A percentile compares a stretch with the other conserved stretches of the same genome.
These are phyloP conservation scores for Fomitiporia mediterranea DNA, from an alignment of 1,284 basidiomycete species.

Conservation along the genomic window DNA sequence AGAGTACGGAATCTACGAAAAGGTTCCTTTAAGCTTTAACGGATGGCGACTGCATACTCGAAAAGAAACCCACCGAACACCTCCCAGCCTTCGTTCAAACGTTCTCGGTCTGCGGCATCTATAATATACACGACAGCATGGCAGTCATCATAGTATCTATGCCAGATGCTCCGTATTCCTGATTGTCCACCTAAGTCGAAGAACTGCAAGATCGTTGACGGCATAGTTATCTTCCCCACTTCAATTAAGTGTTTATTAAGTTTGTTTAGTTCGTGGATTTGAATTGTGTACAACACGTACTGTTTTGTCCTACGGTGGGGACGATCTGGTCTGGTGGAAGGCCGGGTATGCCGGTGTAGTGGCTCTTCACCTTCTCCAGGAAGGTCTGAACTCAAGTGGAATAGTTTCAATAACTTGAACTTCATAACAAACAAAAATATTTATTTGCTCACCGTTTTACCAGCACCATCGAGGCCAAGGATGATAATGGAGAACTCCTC, in stretches of 20 bases:
- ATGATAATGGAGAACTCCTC: conserved; percentile 94
- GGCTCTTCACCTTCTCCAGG: conserved; percentile 87
- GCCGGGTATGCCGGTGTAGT: conserved; percentile 82
- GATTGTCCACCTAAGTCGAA: conserved; percentile 92
- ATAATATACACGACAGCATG: conserved; percentile 92
- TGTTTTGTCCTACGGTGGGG: conserved; percentile 93
- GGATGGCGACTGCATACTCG: too few relatives aligned
- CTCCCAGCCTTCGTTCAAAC: conserved; percentile 88
- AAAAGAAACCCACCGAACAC: conserved; percentile 69
- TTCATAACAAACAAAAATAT: neutral
- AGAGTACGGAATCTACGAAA: conserved; percentile 71
- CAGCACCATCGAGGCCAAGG: conserved; percentile 83
- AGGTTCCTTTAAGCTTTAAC: neutral
- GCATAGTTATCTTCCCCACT: conserved; percentile 90
- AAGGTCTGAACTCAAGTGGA: conserved; percentile 54
- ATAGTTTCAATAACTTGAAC: conserved; percentile 9
- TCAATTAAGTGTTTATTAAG: neutral
- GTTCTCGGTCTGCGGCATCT: conserved; percentile 82
- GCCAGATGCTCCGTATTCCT: conserved; percentile 90
- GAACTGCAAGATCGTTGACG: conserved; percentile 89
- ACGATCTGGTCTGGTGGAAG: conserved; percentile 86
- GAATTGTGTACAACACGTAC: conserved; percentile 42
- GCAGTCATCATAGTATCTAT: conserved; percentile 89
- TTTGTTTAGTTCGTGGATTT: neutral
- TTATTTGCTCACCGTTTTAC: conserved; percentile 71